Percentiles rank a stretch among this genome's conserved stretches.
phyloP scores from a whole-genome alignment of 2,329 filamentous ascomycete species.

The Chalara sp. region DNA sequence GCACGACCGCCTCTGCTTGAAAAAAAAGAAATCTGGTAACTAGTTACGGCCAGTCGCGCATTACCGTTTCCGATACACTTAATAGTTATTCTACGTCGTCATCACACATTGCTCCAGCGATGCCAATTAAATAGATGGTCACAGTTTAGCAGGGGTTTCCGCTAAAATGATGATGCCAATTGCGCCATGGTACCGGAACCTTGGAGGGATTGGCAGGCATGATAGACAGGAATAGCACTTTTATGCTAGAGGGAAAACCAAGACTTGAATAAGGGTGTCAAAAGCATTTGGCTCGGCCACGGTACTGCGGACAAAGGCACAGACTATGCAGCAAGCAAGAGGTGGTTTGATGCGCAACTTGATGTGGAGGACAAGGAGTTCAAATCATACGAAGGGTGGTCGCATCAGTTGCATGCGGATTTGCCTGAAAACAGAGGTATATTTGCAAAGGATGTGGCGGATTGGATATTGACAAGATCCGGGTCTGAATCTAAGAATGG shows the following conservation, averaged over 20 bases:
- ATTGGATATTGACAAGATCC: conserved; percentile 53
- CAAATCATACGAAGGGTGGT: conserved; percentile 69
- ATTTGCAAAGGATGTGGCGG: conserved; percentile 49
- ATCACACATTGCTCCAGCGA: too few relatives aligned
- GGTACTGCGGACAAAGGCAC: conserved; percentile 69
- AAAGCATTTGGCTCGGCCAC: conserved; percentile 65
- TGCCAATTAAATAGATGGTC: too few relatives aligned
- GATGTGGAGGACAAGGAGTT: conserved; percentile 61
- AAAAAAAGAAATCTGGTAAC: too few relatives aligned
- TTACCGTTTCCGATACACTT: too few relatives aligned
- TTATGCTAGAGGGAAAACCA: conserved; percentile 51
- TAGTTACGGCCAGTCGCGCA: too few relatives aligned
- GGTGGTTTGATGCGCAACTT: conserved; percentile 51
- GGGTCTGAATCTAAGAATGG: conserved; percentile 2
- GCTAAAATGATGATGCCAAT: too few relatives aligned
- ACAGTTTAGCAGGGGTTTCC: too few relatives aligned
- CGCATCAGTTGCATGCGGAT: conserved; percentile 67
- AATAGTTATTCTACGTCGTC: too few relatives aligned
- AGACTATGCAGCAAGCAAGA: conserved; percentile 56
- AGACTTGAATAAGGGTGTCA: conserved; percentile 47
- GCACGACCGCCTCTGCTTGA: too few relatives aligned
- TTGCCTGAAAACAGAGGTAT: conserved; percentile 26
- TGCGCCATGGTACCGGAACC: conserved; percentile 83
- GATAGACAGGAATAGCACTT: conserved; percentile 63
- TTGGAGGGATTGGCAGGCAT: conserved; percentile 73